Percentiles rank a stretch among this genome's conserved stretches.
Evolutionary conservation across 2,329 filamentous ascomycete genomes (phyloP).

Genomic region (Macrophomina phaseolina): DNA sequence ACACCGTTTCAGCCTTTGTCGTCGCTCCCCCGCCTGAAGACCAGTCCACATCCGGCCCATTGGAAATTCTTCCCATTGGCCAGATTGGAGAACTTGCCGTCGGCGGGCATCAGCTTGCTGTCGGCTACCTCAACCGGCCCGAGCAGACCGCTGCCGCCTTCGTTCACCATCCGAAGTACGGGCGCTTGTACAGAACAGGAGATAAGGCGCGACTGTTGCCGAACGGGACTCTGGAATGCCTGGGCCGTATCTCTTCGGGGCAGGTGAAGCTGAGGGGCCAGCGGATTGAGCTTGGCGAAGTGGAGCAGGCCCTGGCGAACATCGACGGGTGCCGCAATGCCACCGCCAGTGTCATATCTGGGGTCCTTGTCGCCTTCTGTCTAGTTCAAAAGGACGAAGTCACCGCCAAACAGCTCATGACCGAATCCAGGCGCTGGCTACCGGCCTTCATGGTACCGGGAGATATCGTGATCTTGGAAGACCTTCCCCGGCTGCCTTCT

Average conservation of each 20-base stretch:
- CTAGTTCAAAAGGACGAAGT: constrained; percentile 55
- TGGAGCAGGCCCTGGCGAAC: constrained; percentile 44
- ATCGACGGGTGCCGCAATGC: constrained; percentile 61
- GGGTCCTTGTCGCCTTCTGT: constrained; percentile 77
- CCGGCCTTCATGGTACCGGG: constrained; percentile 83
- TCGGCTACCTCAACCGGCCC: constrained; percentile 79
- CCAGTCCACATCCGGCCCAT: constrained; percentile 33
- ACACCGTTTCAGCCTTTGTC: constrained; percentile 81
- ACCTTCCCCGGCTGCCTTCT: constrained; percentile 77
- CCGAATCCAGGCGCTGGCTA: constrained; percentile 74
- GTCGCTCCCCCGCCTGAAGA: constrained; percentile 53
- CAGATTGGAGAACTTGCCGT: constrained; percentile 80
- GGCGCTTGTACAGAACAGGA: constrained; percentile 80
- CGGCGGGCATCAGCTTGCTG: constrained; percentile 79
- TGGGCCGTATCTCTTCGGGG: constrained; percentile 78
- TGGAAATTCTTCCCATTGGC: constrained; percentile 66
- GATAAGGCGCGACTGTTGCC: constrained; percentile 75
- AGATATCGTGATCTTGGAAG: constrained; percentile 67
- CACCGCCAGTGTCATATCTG: constrained; percentile 69
- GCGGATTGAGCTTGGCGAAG: constrained; percentile 75
- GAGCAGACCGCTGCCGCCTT: constrained; percentile 78
- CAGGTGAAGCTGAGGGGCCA: constrained; percentile 90
- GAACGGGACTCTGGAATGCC: constrained; percentile 77
- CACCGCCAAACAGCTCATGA: constrained; percentile 54
- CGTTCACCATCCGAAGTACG: constrained; percentile 67